These are phyloP conservation scores for Scutellaria baicalensis DNA, from an alignment of 257 asterid genomes.

Conservation along the genomic window DNA sequence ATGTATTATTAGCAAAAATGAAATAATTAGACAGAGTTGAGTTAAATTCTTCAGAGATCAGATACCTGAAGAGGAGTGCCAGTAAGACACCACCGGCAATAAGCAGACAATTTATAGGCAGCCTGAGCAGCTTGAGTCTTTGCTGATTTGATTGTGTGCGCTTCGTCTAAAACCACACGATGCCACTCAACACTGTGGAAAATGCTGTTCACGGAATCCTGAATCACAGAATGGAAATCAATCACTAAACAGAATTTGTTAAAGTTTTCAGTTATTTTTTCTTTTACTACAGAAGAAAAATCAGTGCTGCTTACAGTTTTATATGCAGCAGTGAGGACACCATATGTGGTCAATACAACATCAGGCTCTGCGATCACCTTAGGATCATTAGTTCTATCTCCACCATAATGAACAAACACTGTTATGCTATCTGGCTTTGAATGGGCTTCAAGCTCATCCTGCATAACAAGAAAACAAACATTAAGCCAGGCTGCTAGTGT, in stretches of 20 bases:
- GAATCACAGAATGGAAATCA: background rate
- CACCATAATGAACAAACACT: conserved; percentile 67
- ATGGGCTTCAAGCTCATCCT: conserved; percentile 80
- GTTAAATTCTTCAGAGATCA: too few species aligned
- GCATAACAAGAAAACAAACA: background rate
- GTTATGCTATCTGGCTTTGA: conserved; percentile 54
- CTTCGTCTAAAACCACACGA: conserved; percentile 82
- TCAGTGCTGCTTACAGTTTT: conserved; percentile 39
- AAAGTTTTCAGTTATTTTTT: background rate
- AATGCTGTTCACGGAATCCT: conserved; percentile 53
- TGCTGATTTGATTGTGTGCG: conserved; percentile 77
- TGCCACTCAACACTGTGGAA: conserved; percentile 82
- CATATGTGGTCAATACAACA: conserved; percentile 83
- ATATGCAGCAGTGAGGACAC: conserved; percentile 56
- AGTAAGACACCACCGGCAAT: conserved; percentile 86
- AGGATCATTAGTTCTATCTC: conserved; percentile 51
- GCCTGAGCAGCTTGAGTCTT: conserved; percentile 70
- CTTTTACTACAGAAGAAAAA: background rate
- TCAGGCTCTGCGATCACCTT: conserved; percentile 58
- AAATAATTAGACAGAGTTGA: background rate
- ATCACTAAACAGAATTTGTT: background rate
- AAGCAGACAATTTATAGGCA: conserved; percentile 58
- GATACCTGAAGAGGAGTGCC: conserved; percentile 91
- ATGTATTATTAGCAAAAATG: background rate
- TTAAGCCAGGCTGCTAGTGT: background rate